phyloP scores from a whole-genome alignment of 2,329 filamentous ascomycete genomes.

The Grosmannia serpens region DNA sequence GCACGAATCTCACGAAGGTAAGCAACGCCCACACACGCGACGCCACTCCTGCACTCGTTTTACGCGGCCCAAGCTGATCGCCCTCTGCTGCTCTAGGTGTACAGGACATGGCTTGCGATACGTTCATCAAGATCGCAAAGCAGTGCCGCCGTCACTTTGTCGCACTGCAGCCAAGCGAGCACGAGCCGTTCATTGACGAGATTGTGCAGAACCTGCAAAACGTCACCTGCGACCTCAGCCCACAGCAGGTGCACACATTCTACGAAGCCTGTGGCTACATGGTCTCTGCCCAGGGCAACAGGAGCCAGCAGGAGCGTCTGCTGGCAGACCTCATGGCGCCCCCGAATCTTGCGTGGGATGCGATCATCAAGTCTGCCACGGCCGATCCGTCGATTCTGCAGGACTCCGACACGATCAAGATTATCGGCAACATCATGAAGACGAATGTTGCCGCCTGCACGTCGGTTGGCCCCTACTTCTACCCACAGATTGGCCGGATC shows the following conservation, averaged over 20 bases:
- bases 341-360: conserved; percentile 90
- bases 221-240: conserved; percentile 88
- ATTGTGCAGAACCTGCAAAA: conserved; percentile 93
- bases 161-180: conserved; percentile 85
- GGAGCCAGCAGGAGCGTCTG: conserved; percentile 82
- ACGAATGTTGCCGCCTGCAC: conserved; percentile 98
- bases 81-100: conserved; percentile 48
- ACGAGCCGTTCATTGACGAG: conserved; percentile 94
- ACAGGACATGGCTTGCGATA: conserved; percentile 99
- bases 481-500: conserved; percentile 92
- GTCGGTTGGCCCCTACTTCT: conserved; percentile 94
- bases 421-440: conserved; percentile 99
- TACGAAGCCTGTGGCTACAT: conserved; percentile 99
- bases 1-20: conserved; percentile 97
- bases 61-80: background rate
- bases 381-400: conserved; percentile 77
- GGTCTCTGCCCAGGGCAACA: conserved; percentile 96
- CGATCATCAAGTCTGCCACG: conserved; percentile 82
- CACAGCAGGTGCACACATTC: conserved; percentile 96
- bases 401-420: conserved; percentile 90
- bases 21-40: conserved; percentile 14
- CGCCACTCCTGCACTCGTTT: too few species aligned
- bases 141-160: conserved; percentile 98
- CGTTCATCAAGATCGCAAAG: conserved; percentile 98
- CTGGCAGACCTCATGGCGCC: conserved; percentile 87